Evolutionary conservation across 805 yeast species (phyloP).

Genomic region (Ogataea paraovalis): DNA sequence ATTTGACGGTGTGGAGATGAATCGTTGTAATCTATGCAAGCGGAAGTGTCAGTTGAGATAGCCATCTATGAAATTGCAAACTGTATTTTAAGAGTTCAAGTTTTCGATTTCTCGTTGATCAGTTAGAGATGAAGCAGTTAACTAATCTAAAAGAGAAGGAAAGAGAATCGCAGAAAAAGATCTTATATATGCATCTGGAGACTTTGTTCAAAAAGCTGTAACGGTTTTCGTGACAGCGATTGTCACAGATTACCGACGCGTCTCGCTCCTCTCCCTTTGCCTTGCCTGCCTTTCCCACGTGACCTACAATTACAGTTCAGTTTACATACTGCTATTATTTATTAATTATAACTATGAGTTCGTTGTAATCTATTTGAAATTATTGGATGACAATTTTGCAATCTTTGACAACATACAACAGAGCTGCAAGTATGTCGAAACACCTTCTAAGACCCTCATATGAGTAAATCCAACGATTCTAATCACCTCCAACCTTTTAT

Average conservation of each 20-base stretch:
- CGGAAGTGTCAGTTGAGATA: neutral
- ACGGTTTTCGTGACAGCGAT: too few species aligned
- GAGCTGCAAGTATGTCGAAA: conserved; percentile 79
- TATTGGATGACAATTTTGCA: conserved; percentile 23
- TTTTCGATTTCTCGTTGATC: too few species aligned
- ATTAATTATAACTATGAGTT: neutral
- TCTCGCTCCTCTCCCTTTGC: too few species aligned
- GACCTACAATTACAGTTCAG: neutral
- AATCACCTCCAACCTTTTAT: conserved; percentile 66
- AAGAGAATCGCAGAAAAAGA: too few species aligned
- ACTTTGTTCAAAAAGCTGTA: too few species aligned
- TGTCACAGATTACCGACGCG: too few species aligned
- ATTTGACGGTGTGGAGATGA: neutral
- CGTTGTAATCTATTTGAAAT: neutral
- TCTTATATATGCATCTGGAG: too few species aligned
- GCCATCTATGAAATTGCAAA: neutral
- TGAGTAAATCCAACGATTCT: conserved; percentile 88
- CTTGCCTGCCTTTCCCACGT: too few species aligned
- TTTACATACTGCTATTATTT: neutral
- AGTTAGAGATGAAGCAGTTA: too few species aligned
- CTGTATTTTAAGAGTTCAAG: too few species aligned
- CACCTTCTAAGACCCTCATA: conserved; percentile 91
- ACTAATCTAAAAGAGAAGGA: too few species aligned
- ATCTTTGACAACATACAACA: conserved; percentile 74
- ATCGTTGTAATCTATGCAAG: neutral